Conservation (phyloP, 345 rosid genomes). For the Nephelium lappaceum region DNA sequence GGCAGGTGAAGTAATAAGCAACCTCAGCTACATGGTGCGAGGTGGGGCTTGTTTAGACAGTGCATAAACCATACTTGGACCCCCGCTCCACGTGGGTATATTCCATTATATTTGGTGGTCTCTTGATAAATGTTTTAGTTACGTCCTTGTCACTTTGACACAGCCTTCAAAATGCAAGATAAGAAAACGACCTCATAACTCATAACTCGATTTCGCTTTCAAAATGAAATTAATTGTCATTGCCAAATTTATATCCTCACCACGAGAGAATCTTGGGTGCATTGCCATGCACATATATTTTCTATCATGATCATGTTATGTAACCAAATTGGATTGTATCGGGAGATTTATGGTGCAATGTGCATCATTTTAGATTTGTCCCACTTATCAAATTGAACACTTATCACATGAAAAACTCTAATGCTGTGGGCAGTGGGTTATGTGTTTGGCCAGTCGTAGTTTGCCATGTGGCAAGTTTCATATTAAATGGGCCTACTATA, state of each 20-base stretch:
- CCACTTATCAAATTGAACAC: no score
- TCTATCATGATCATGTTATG: no score
- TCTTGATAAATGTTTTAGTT: background rate
- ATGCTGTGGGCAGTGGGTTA: no score
- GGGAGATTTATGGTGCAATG: no score
- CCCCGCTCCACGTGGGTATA: conserved; percentile 47
- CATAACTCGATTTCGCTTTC: background rate
- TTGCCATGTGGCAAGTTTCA: no score
- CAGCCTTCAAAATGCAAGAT: conserved; percentile 7
- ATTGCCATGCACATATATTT: no score
- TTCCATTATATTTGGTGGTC: conserved; percentile 1
- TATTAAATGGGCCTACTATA: no score
- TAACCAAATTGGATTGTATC: no score
- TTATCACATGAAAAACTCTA: no score
- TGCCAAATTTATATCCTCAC: background rate
- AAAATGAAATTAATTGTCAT: background rate
- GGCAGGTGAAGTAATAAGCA: background rate
- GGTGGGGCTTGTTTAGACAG: background rate
- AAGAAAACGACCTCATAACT: conserved; percentile 18
- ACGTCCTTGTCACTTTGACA: background rate
- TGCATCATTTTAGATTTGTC: no score
- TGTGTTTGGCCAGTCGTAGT: no score
- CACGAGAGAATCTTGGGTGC: no score
- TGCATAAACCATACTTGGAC: background rate
- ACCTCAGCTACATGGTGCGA: background rate